Percentiles rank a stretch among this genome's conserved stretches.
phyloP scores from a whole-genome alignment of 257 asterid species.

The Solanum bulbocastanum region DNA sequence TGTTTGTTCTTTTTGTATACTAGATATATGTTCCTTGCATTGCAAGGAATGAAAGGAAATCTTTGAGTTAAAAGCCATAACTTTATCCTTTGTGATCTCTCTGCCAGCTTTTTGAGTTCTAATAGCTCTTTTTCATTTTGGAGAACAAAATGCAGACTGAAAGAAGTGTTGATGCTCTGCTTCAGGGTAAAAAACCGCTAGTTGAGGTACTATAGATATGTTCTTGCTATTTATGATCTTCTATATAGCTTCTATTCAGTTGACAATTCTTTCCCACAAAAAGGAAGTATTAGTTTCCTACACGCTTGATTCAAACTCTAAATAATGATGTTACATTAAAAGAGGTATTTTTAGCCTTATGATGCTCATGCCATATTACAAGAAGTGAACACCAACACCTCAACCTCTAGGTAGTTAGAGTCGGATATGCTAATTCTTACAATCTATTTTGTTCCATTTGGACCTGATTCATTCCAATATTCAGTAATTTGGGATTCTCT shows the following conservation, averaged over 20 bases:
- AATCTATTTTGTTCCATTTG: not conserved
- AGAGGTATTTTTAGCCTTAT: not conserved
- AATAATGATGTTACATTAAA: not conserved
- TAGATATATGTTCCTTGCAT: not conserved
- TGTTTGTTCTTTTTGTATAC: not conserved
- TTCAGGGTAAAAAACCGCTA: constrained; percentile 46
- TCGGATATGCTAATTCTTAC: not conserved
- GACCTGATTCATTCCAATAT: not conserved
- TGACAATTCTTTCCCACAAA: not conserved
- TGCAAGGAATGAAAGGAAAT: not conserved
- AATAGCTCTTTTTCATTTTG: constrained; percentile 1
- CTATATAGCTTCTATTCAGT: not conserved
- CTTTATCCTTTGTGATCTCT: not conserved
- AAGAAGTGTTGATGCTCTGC: constrained; percentile 62
- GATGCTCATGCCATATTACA: not conserved
- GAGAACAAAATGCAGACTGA: constrained; percentile 30
- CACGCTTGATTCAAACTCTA: not conserved
- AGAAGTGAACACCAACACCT: not conserved
- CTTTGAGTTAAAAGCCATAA: not conserved
- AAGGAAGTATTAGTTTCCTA: not conserved
- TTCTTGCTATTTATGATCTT: constrained; percentile 1
- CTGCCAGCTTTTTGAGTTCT: not conserved
- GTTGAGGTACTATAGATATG: constrained; percentile 41
- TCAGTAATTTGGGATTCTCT: not conserved
- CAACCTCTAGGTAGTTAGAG: not conserved